A percentile compares a stretch with the other conserved stretches of the same genome.
Evolutionary conservation across 2,329 filamentous ascomycete genomes (phyloP).

Genomic region (Aspergillus pseudoterreus): DNA sequence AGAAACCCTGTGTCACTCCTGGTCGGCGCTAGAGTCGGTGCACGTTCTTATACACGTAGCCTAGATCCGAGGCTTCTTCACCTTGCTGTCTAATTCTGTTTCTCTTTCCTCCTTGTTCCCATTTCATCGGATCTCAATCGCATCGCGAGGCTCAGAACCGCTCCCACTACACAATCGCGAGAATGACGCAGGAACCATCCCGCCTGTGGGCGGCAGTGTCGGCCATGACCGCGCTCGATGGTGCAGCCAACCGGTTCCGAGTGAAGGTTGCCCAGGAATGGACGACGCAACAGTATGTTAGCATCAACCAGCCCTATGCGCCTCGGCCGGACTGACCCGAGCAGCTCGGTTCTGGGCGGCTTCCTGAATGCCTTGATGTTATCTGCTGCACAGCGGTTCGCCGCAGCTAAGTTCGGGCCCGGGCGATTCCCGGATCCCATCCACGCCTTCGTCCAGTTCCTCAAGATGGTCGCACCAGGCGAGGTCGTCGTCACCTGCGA

Average conservation of each 20-base stretch:
- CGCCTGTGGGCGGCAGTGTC: conserved; percentile 14
- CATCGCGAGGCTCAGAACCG: not conserved
- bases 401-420: conserved; percentile 8
- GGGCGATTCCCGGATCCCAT: conserved; percentile 15
- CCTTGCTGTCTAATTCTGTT: not conserved
- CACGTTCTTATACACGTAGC: not conserved
- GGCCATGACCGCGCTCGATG: conserved; percentile 10
- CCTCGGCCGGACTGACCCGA: conserved; percentile 6
- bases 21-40: not conserved
- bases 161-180: conserved; percentile 4
- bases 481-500: conserved; percentile 13
- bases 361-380: conserved; percentile 17
- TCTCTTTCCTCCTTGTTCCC: not conserved
- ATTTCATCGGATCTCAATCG: not conserved
- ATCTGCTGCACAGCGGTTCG: conserved; percentile 13
- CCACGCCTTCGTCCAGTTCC: conserved; percentile 19
- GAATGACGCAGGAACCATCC: not conserved
- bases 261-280: conserved; percentile 16
- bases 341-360: conserved; percentile 20
- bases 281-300: conserved; percentile 20
- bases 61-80: not conserved
- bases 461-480: conserved; percentile 15
- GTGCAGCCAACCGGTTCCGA: conserved; percentile 10
- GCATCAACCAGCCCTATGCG: not conserved
- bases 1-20: not conserved